phyloP scores from a whole-genome alignment of 495 filamentous ascomycete species.

The Aspergillus coremiiformis region DNA sequence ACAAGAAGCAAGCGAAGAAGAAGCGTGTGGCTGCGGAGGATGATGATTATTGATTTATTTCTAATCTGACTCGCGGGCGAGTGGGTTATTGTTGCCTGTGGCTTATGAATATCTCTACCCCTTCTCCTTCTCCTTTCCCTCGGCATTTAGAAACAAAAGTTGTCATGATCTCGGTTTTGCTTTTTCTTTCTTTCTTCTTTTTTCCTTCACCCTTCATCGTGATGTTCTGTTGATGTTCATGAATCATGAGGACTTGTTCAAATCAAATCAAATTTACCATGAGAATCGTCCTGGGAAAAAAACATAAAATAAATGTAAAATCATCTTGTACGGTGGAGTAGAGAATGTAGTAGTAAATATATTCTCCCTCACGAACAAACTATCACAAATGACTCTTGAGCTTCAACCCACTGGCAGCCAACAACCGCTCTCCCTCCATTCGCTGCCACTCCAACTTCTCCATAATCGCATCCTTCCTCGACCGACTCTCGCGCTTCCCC shows the following conservation, averaged over 20 bases:
- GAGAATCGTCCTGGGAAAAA: too few species aligned
- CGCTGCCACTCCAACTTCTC: slow-evolving; percentile 59
- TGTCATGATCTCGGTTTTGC: neutral
- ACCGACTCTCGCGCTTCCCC: slow-evolving; percentile 75
- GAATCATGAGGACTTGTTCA: neutral
- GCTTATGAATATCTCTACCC: neutral
- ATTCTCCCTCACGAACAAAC: too few species aligned
- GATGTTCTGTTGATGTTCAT: neutral
- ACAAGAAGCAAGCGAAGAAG: slow-evolving; percentile 59
- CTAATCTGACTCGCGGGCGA: slow-evolving; percentile 5
- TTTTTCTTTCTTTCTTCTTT: neutral
- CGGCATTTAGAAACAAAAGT: neutral
- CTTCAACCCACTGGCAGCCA: slow-evolving; percentile 54
- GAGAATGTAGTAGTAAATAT: too few species aligned
- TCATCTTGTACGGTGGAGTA: too few species aligned
- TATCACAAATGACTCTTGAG: slow-evolving; percentile 36
- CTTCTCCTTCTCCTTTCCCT: neutral
- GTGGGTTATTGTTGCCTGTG: neutral
- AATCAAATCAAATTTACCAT: neutral
- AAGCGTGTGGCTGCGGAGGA: slow-evolving; percentile 36
- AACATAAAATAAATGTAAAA: too few species aligned
- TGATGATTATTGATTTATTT: slow-evolving; percentile 33
- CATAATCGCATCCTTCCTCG: slow-evolving; percentile 51
- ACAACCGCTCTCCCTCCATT: slow-evolving; percentile 54
- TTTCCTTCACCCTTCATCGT: neutral